Conservation (phyloP, 2,329 filamentous ascomycete genomes). For the Endoconidiophora laricicola region DNA sequence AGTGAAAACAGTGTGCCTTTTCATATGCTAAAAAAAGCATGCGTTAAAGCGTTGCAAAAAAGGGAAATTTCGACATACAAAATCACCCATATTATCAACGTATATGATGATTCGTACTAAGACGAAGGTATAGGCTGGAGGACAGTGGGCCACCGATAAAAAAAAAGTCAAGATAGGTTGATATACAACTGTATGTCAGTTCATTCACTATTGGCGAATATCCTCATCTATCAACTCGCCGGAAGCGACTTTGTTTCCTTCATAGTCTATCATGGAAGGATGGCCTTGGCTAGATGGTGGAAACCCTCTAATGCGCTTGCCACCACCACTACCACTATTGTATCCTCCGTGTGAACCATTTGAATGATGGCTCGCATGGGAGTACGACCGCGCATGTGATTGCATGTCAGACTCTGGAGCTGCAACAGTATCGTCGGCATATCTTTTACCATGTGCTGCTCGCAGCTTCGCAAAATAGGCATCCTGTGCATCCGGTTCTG, state of each 20-base stretch:
- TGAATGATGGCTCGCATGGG: constrained; percentile 4
- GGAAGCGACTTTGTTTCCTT: constrained; percentile 45
- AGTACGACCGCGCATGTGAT: constrained; percentile 6
- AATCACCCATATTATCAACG: too few relatives aligned
- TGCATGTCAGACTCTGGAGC: constrained; percentile 14
- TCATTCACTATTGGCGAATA: constrained; percentile 15
- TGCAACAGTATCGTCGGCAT: constrained; percentile 25
- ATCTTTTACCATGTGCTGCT: constrained; percentile 32
- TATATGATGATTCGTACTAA: too few relatives aligned
- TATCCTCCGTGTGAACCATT: constrained; percentile 2
- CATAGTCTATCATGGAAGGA: constrained; percentile 34
- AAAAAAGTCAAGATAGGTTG: background rate
- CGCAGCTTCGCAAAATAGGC: constrained; percentile 66
- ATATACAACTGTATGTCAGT: background rate
- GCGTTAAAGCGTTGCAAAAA: too few relatives aligned
- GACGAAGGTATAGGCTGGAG: too few relatives aligned
- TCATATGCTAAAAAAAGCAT: too few relatives aligned
- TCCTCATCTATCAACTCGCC: constrained; percentile 55
- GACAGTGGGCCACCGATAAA: background rate
- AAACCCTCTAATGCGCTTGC: constrained; percentile 6
- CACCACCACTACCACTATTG: background rate
- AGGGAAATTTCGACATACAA: too few relatives aligned
- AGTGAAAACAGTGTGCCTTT: too few relatives aligned
- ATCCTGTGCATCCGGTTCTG: constrained; percentile 58
- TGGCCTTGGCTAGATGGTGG: constrained; percentile 32